Evolutionary conservation across 1,139 yeast genomes (phyloP), one percentile per base, ranked within the genome.

Genomic region (Maudiozyma humilis): DNA sequence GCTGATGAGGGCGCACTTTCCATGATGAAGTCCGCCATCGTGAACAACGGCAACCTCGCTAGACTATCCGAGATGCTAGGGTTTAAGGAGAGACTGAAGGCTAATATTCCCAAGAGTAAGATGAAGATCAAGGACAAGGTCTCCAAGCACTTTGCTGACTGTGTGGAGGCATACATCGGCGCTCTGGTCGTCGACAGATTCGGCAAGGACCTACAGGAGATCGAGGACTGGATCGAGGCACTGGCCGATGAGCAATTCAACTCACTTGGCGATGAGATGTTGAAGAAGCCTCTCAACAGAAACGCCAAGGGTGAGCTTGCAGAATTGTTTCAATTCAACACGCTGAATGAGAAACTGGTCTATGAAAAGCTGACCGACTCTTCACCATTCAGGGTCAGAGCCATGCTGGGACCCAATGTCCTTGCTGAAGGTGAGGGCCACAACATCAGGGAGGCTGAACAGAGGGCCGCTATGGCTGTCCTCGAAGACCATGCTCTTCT

Each of bases 1-100:
- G 81, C 80, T 4, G 67, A 79, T 30, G 96, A 89, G 69, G 96
- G 96, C 34, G 78, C 76, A 25, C 65, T 89, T 48, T 78, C 95
- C 1, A 70, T 70, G 44, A 67, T 82, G 49, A 75, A 96, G 51
- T 69, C 86, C 0, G 70, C 70, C 43, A 65, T 89, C 38, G 82
- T 88, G 35, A 78, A 79, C 53, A 89, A 89, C 62, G 74, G 72
- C 20, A 78, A 47, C 32, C 36, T 47, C 13, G 50, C 77, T 29
- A 76, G 79, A 48, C 80, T 87, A 69, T 74, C 94, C 0, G 63
- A 72, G 20, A 59, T 69, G 17, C 85, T 89, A 59, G 84, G 82
- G 0, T 75, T 88, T 50, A 81, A 81, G 36, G 69, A 74, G 47
- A 68, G 69, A 48, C 69, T 85, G n/a, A 44, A 40, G 36, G 53